Evolutionary conservation across 2,329 filamentous ascomycete species (phyloP).

Genomic region (Cytospora schulzeri): DNA sequence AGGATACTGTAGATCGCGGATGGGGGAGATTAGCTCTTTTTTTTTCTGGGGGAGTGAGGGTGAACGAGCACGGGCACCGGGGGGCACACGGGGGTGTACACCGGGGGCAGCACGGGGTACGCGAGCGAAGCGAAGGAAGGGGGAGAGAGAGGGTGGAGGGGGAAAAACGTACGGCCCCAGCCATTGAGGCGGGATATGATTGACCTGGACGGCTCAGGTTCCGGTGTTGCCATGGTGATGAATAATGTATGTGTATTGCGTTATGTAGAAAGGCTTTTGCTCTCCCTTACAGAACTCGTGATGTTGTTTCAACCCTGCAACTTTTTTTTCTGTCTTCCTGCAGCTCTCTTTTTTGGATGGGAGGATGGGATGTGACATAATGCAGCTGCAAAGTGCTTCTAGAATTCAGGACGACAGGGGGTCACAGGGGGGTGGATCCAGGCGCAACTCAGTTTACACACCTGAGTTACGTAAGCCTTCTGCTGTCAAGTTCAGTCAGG

Average conservation of each 20-base stretch:
- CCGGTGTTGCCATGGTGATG: constrained; percentile 12
- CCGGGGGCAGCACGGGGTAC: background rate
- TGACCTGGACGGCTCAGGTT: constrained; percentile 35
- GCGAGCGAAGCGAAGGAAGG: constrained; percentile 2
- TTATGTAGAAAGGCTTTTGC: background rate
- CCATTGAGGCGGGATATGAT: constrained; percentile 42
- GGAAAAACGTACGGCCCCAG: constrained; percentile 52
- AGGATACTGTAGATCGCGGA: constrained; percentile 48
- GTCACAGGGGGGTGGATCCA: background rate
- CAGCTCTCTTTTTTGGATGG: background rate
- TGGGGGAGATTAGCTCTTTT: background rate
- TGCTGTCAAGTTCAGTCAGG: background rate
- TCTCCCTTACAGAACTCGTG: background rate
- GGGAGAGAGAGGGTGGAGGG: background rate
- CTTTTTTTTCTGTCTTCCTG: background rate
- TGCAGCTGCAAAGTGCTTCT: constrained; percentile 8
- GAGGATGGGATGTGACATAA: constrained; percentile 9
- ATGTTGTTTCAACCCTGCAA: background rate
- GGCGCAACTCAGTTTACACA: too few species aligned
- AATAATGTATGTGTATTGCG: too few species aligned
- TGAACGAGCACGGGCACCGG: too few species aligned
- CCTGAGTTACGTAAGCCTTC: background rate
- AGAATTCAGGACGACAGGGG: background rate
- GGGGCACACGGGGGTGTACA: background rate
- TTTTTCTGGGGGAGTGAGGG: too few species aligned